Percentiles rank a stretch among this genome's conserved stretches.
phyloP scores from a whole-genome alignment of 2,329 filamentous ascomycete species.

The Pestalotiopsis sp. region DNA sequence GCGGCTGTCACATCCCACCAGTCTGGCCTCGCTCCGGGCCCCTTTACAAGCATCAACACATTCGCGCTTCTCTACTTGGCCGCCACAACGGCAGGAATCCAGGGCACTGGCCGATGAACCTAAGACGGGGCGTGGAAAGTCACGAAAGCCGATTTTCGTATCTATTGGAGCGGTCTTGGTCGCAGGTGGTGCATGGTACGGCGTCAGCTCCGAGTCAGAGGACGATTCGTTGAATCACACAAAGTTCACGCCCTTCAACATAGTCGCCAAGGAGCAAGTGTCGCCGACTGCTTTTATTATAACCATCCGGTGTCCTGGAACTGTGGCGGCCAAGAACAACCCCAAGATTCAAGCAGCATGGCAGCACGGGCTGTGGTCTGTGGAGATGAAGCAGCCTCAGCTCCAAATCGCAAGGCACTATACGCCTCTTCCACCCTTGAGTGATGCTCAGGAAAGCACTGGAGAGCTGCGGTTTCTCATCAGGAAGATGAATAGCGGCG shows the following conservation, averaged over 20 bases:
- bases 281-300: slow-evolving; percentile 72
- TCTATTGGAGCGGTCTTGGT: not conserved
- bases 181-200: slow-evolving; percentile 4
- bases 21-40: not conserved
- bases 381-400: slow-evolving; percentile 93
- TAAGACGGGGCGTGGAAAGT: not conserved
- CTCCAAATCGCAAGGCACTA: slow-evolving; percentile 91
- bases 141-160: not conserved
- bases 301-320: slow-evolving; percentile 54
- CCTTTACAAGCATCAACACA: slow-evolving; percentile 13
- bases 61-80: slow-evolving; percentile 1
- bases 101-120: not conserved
- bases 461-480: slow-evolving; percentile 72
- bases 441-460: slow-evolving; percentile 31
- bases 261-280: slow-evolving; percentile 63
- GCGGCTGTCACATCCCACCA: not conserved
- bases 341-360: slow-evolving; percentile 45
- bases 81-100: not conserved
- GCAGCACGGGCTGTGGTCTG: slow-evolving; percentile 76
- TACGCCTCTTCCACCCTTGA: slow-evolving; percentile 74
- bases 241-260: slow-evolving; percentile 67
- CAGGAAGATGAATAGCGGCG: slow-evolving; percentile 76
- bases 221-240: slow-evolving; percentile 51
- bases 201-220: not conserved
- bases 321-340: slow-evolving; percentile 23